phyloP scores from a whole-genome alignment of 352 stramenopile species.

The Thraustochytrium striatum region DNA sequence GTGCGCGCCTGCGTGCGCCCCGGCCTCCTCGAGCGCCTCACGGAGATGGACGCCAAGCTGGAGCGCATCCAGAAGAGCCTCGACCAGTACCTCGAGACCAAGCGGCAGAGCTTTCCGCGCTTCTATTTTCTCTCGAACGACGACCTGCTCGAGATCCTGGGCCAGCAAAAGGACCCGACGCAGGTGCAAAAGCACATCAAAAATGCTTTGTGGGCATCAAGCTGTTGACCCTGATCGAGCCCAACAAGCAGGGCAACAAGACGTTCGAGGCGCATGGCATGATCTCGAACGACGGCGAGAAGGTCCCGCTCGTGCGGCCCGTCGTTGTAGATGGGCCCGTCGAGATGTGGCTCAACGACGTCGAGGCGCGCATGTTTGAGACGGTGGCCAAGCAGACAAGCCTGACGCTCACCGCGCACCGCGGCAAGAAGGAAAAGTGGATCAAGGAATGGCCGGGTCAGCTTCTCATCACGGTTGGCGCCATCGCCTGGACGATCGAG shows the following conservation, averaged over 20 bases:
- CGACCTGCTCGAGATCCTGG: constrained; percentile 99
- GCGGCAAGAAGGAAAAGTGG: constrained; percentile 86
- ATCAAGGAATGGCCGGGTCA: constrained; percentile 95
- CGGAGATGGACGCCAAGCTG: constrained; percentile 93
- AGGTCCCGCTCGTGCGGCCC: constrained; percentile 84
- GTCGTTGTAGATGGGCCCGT: constrained; percentile 84
- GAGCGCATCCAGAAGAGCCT: constrained; percentile 98
- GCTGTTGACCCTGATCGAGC: constrained; percentile 96
- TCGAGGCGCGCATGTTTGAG: constrained; percentile 90
- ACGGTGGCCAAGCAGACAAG: constrained; percentile 45
- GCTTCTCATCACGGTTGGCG: constrained; percentile 94
- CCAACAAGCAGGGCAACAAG: constrained; percentile 66
- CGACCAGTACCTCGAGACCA: constrained; percentile 97
- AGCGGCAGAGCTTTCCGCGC: constrained; percentile 79
- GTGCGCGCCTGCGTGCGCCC: constrained; percentile 75
- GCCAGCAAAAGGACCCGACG: constrained; percentile 90
- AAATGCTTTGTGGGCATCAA: constrained; percentile 91
- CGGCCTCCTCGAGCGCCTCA: constrained; percentile 72
- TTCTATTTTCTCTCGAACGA: constrained; percentile 99
- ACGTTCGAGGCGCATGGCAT: constrained; percentile 70
- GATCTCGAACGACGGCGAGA: constrained; percentile 97
- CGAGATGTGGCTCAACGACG: constrained; percentile 90
- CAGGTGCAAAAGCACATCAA: constrained; percentile 93
- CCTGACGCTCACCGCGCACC: constrained; percentile 48
- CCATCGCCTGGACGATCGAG: constrained; percentile 95